phyloP scores from a whole-genome alignment of 352 stramenopile genomes.

The Thalassiosira hispida region DNA sequence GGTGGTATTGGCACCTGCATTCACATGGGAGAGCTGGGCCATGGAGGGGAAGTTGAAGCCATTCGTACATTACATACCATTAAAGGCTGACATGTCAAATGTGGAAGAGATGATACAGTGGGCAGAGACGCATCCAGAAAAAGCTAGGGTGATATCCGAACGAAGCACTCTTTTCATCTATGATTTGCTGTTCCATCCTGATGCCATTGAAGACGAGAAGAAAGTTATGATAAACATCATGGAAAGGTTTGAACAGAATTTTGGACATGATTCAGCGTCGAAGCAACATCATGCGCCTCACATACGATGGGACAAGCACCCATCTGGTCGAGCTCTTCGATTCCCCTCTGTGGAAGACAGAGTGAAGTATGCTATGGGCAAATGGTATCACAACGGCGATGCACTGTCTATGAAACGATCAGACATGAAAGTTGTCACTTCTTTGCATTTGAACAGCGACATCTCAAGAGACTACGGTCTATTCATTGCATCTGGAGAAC shows the following conservation, averaged over 20 bases:
- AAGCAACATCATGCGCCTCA: background rate
- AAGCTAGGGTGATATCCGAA: constrained; percentile 57
- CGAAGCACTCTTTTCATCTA: constrained; percentile 62
- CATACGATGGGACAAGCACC: constrained; percentile 25
- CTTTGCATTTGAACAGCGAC: background rate
- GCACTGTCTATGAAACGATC: constrained; percentile 37
- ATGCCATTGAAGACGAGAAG: constrained; percentile 49
- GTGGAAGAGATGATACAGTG: constrained; percentile 59
- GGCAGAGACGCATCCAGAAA: constrained; percentile 44
- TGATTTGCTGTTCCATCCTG: constrained; percentile 58
- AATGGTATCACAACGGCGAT: constrained; percentile 62
- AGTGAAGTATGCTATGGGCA: constrained; percentile 68
- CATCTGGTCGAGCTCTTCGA: constrained; percentile 27
- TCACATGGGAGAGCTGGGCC: constrained; percentile 73
- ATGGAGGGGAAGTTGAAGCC: constrained; percentile 81
- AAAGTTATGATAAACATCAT: constrained; percentile 49
- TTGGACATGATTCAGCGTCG: constrained; percentile 35
- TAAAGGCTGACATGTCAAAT: constrained; percentile 66
- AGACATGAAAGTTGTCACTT: background rate
- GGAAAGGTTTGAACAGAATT: constrained; percentile 58
- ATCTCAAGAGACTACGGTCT: constrained; percentile 33
- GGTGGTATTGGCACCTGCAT: constrained; percentile 71
- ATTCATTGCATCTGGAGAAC: constrained; percentile 47
- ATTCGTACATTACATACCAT: constrained; percentile 80
- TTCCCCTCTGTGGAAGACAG: constrained; percentile 79